Base-by-base conservation (phyloP, 2,329 filamentous ascomycete species). In the Ophiognomonia clavigignenti-juglandacearum region DNA sequence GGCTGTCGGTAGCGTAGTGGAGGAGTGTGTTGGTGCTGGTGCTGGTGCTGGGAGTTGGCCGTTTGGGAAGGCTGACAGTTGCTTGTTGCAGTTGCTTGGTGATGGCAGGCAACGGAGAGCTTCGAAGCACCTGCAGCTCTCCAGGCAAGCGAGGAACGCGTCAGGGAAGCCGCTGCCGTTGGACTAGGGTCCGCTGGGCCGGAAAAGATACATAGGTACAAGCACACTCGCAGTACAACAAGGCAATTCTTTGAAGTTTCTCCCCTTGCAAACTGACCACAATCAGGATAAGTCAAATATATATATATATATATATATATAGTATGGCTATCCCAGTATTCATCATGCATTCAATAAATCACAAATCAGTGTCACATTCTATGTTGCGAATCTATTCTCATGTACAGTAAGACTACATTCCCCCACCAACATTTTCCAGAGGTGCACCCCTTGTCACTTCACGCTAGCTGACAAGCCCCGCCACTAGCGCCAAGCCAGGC, bases 71-170 rank as follows among this genome's bases (percentile, higher is more conserved):
- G 45, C 53, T 53, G 56, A 50, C 52, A 50, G 35, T 56, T 48
- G 20, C 24, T 6, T 18, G 32, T 18, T 18, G 18, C 8, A 35
- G n/a, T 13, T 14, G 4, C n/a, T 37, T 19, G 35, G 47, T 50
- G 44, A 47, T 37, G 49, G 49, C 49, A 52, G 50, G 47, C 50
- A 53, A 50, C 46, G 37, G 45, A n/a, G 49, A 52, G 49, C 49
- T 49, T 35, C 31, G 18, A 26, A 45, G 24, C 24, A 26, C 24
- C 24, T 22, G 55, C 62, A 71, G 69, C 69, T 35, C 8, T 72
- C 69, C 62, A 73, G 70, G 70, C 70, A 72, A 63, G 56, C 57
- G 57, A 55, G 54, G 48, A 45, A 63, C 59, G 59, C 60, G 59
- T 62, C 49, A 49, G 45, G 43, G 46, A 32, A 39, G 19, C 19